Evolutionary conservation across 2,329 filamentous ascomycete genomes (phyloP).

Genomic region (Alternaria metachromatica): DNA sequence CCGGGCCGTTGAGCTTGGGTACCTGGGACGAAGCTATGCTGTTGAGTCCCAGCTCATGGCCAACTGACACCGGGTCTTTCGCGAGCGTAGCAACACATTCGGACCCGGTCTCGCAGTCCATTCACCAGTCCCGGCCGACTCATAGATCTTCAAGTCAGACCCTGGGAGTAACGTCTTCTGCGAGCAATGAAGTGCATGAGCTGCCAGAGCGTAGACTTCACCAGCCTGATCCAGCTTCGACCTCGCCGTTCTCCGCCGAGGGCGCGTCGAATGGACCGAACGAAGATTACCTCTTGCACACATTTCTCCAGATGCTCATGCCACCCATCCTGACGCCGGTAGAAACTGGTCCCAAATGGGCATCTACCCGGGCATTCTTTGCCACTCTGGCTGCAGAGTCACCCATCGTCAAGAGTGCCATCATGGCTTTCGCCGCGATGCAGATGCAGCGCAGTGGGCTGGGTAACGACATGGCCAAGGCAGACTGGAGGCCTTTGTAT

Average conservation of each 20-base stretch:
- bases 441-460: slow-evolving; percentile 47
- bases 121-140: slow-evolving; percentile 25
- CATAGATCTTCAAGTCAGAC: slow-evolving; percentile 23
- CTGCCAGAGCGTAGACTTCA: slow-evolving; percentile 21
- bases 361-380: slow-evolving; percentile 57
- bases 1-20: slow-evolving; percentile 34
- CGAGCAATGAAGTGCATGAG: slow-evolving; percentile 17
- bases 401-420: slow-evolving; percentile 56
- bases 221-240: slow-evolving; percentile 29
- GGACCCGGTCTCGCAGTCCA: slow-evolving; percentile 27
- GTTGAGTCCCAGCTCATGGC: slow-evolving; percentile 41
- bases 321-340: slow-evolving; percentile 62
- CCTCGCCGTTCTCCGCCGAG: slow-evolving; percentile 41
- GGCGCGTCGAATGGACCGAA: slow-evolving; percentile 31
- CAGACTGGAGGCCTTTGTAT: slow-evolving; percentile 43
- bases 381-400: slow-evolving; percentile 58
- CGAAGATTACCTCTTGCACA: slow-evolving; percentile 54
- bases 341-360: slow-evolving; percentile 60
- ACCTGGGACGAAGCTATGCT: slow-evolving; percentile 43
- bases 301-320: slow-evolving; percentile 58
- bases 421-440: slow-evolving; percentile 61
- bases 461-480: slow-evolving; percentile 38
- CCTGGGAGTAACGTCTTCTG: slow-evolving; percentile 9
- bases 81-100: slow-evolving; percentile 12
- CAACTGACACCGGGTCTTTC: slow-evolving; percentile 24